Percentiles rank a stretch among this genome's conserved stretches.
Evolutionary conservation across 495 filamentous ascomycete species (phyloP).

Genomic region (Astrothelium subdiscretum): DNA sequence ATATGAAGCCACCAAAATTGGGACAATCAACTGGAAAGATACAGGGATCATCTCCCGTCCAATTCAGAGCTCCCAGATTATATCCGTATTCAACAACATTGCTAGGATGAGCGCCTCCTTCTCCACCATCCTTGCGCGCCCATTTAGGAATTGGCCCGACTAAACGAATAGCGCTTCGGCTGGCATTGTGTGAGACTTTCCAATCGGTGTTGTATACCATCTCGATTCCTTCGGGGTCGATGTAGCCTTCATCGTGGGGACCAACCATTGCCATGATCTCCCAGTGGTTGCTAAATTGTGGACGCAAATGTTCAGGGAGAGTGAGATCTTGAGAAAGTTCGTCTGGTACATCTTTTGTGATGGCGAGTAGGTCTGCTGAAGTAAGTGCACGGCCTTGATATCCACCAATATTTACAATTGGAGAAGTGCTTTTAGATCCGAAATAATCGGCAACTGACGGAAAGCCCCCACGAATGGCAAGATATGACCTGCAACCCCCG

Average conservation of each 20-base stretch:
- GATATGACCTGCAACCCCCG: constrained; percentile 44
- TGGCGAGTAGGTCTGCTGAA: constrained; percentile 39
- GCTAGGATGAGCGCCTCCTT: constrained; percentile 48
- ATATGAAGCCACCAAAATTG: constrained; percentile 49
- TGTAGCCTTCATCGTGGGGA: constrained; percentile 45
- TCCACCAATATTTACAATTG: constrained; percentile 45
- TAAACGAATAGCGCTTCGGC: constrained; percentile 44
- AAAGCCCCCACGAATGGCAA: constrained; percentile 49
- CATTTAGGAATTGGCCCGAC: constrained; percentile 45
- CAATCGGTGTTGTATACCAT: constrained; percentile 46
- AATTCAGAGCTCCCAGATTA: constrained; percentile 42
- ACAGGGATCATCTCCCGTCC: constrained; percentile 46
- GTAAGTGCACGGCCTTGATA: constrained; percentile 45
- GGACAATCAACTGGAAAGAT: constrained; percentile 49
- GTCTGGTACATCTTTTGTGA: constrained; percentile 24
- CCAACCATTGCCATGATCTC: constrained; percentile 44
- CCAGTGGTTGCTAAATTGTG: constrained; percentile 35
- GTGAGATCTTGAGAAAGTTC: constrained; percentile 14
- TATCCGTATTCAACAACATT: constrained; percentile 53
- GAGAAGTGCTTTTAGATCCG: constrained; percentile 47
- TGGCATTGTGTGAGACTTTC: constrained; percentile 49
- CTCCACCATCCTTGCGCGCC: constrained; percentile 45
- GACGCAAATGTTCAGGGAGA: constrained; percentile 32
- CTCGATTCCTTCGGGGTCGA: constrained; percentile 39
- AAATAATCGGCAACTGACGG: constrained; percentile 43